phyloP scores from a whole-genome alignment of 805 yeast species.

The Kazachstania africana region DNA sequence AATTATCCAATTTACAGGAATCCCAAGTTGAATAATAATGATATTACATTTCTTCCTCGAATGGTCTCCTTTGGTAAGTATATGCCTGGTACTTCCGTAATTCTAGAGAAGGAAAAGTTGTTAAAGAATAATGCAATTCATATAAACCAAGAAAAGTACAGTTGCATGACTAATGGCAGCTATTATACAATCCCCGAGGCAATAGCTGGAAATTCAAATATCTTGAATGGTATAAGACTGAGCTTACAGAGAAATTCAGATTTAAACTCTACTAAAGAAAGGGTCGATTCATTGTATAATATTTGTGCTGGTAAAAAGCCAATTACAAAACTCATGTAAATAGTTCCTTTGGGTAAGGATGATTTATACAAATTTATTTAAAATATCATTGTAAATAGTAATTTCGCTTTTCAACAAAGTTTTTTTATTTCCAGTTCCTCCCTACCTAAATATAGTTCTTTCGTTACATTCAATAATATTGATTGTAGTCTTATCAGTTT shows the following conservation, averaged over 20 bases:
- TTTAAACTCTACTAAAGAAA: slow-evolving; percentile 7
- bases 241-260: slow-evolving; percentile 13
- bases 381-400: slow-evolving; percentile 4
- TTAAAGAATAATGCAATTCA: slow-evolving; percentile 12
- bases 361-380: slow-evolving; percentile 4
- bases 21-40: slow-evolving; percentile 6
- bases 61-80: slow-evolving; percentile 56
- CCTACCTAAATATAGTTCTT: too few species aligned
- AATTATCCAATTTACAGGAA: slow-evolving; percentile 14
- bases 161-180: slow-evolving; percentile 14
- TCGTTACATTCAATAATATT: too few species aligned
- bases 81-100: slow-evolving; percentile 40
- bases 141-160: slow-evolving; percentile 7
- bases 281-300: slow-evolving; percentile 11
- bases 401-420: slow-evolving; percentile 14
- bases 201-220: slow-evolving; percentile 6
- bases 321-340: slow-evolving; percentile 11
- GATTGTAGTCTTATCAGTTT: too few species aligned
- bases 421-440: too few species aligned
- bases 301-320: slow-evolving; percentile 25
- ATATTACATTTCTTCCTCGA: slow-evolving; percentile 33
- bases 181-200: slow-evolving; percentile 8
- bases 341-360: too few species aligned
- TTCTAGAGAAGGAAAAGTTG: slow-evolving; percentile 15
- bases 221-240: slow-evolving; percentile 13